Evolutionary conservation across 106 monocot species (phyloP), one percentile per base, ranked within the genome.

Genomic region (Gastrodia elata): DNA sequence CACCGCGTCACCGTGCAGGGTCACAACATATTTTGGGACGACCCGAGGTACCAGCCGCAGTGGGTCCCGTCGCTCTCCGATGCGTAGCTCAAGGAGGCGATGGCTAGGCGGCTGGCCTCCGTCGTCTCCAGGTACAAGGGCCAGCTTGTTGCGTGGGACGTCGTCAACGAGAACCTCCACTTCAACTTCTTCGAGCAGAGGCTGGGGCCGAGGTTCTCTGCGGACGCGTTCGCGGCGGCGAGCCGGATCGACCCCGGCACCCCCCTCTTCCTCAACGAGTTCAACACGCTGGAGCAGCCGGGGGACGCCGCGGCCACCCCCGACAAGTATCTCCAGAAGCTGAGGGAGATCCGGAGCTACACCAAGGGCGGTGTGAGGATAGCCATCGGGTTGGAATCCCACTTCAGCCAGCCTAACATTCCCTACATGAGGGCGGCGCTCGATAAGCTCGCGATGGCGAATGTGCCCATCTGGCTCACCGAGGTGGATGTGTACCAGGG

Each of bases 21-120:
- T 9, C 89, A 95, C 78, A 89, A 85, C 65, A 67, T 95, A 37
- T 32, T 95, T 65, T 95, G 95, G 95, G 83, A 91, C n/a, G 85
- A 91, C 32, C 82, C 77, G 15, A 49, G 2, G 20, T 83, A 80
- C 46, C 83, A 68, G 43, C 48, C 1, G 56, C 5, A 16, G 24
- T 88, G 95, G 95, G 78, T 92, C 6, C 34, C 36, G 5, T 22
- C 84, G 0, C 87, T 95, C 33, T 16, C 77, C 8, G 6, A 5
- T 0, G 2, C 28, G 0, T 64, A 82, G 75, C 95, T 95, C 28
- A 26, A 16, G 67, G 18, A 68, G 0, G 95, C 95, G 1, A 42
- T 65, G 0, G n/a, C 37, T 6, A 55, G 37, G 6, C 64, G 89
- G 8, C 26, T 95, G 25, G 71, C 49, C 20, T 92, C 89, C 10